Conservation (phyloP, 176 grass and related monocot genomes). For the Lolium rigidum region DNA sequence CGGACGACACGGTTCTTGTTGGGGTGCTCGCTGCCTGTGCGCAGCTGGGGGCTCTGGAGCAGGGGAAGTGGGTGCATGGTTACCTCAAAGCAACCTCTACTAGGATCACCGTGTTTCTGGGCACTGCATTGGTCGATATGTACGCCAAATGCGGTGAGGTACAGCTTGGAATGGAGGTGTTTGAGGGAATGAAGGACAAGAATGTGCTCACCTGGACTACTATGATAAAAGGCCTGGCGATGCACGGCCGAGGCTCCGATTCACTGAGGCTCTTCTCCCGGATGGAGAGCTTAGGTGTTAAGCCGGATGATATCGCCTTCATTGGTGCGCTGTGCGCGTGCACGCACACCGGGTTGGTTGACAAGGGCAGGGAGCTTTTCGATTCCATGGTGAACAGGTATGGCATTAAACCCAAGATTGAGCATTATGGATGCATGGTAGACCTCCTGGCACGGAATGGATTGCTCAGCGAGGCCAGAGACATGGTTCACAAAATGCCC, state of each 20-base stretch:
- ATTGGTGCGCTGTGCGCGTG: constrained; percentile 53
- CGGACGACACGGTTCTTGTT: constrained; percentile 45
- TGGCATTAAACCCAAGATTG: constrained; percentile 58
- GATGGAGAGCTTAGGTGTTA: constrained; percentile 51
- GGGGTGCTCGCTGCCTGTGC: constrained; percentile 46
- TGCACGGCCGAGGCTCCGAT: constrained; percentile 59
- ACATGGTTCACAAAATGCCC: constrained; percentile 56
- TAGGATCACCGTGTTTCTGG: constrained; percentile 55
- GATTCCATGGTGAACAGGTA: constrained; percentile 55
- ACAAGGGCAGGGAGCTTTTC: constrained; percentile 52
- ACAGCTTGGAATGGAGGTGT: constrained; percentile 52
- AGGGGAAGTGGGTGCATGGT: constrained; percentile 61
- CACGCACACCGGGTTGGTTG: constrained; percentile 57
- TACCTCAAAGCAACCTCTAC: constrained; percentile 41
- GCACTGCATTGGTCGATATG: constrained; percentile 56
- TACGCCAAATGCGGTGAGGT: constrained; percentile 59
- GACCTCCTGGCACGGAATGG: constrained; percentile 65
- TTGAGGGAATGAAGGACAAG: constrained; percentile 54
- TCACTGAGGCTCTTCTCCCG: constrained; percentile 47
- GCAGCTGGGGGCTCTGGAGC: constrained; percentile 55
- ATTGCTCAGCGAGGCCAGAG: constrained; percentile 51
- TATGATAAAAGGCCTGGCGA: constrained; percentile 61
- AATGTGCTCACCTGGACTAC: constrained; percentile 66
- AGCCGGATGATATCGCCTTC: constrained; percentile 59
- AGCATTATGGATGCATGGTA: constrained; percentile 66